Evolutionary conservation across 2,329 filamentous ascomycete genomes (phyloP).

Genomic region (Dactylonectria estremocensis): DNA sequence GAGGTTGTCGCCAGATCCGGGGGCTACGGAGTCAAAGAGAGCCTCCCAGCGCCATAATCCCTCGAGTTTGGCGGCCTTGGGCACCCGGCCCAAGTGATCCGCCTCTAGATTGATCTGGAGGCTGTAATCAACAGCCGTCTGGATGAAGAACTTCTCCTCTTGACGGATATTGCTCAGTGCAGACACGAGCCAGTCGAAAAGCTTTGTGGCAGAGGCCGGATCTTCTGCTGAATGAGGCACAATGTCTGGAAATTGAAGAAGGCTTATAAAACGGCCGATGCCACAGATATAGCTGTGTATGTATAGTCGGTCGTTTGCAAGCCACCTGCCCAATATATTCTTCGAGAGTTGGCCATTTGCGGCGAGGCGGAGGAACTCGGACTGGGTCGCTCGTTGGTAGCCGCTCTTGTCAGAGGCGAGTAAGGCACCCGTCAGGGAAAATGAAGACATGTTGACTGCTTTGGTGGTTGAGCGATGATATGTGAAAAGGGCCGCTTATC

Average conservation of each 20-base stretch:
- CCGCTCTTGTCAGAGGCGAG: conserved; percentile 62
- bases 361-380: conserved; percentile 76
- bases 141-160: conserved; percentile 78
- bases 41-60: conserved; percentile 57
- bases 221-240: conserved; percentile 22
- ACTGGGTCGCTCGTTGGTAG: conserved; percentile 73
- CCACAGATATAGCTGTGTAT: conserved; percentile 80
- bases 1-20: conserved; percentile 60
- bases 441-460: conserved; percentile 13
- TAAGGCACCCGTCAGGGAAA: conserved; percentile 71
- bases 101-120: conserved; percentile 63
- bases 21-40: conserved; percentile 69
- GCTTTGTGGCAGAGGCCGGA: conserved; percentile 63
- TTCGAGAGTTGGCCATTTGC: conserved; percentile 74
- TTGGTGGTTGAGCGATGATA: not conserved
- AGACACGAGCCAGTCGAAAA: conserved; percentile 74
- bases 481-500: not conserved
- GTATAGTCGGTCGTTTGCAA: conserved; percentile 80
- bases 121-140: conserved; percentile 72
- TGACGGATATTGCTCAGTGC: conserved; percentile 77
- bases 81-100: conserved; percentile 41
- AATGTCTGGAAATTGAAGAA: conserved; percentile 68
- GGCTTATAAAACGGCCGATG: conserved; percentile 74
- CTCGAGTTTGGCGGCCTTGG: conserved; percentile 54
- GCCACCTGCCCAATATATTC: conserved; percentile 73